Base-by-base conservation (phyloP, 768 basidiomycete species). In the Nevesoporus exiguus region DNA sequence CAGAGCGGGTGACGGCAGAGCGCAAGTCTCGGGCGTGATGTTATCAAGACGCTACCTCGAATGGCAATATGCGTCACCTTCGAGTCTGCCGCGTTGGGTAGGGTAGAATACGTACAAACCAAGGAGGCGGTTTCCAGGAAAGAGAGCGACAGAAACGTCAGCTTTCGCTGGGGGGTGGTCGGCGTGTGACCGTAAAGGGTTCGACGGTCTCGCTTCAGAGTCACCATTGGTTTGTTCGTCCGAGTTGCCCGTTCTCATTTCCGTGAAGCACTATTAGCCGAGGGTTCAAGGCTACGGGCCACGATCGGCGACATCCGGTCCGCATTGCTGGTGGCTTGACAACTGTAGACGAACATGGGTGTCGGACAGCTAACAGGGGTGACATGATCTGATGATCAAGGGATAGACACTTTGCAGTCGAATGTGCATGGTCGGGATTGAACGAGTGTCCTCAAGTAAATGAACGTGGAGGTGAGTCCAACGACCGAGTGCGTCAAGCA, bases 81-180 rank as follows among this genome's bases (percentile, higher is more conserved):
- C n/a, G n/a, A n/a, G n/a, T n/a, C n/a, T 7, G 36, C 36, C 17
- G 19, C 4, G 25, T n/a, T 31, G n/a, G 14, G 10, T 33, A 19
- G 52, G 47, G 25, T 47, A 49, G 19, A 9, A 17, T 48, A 62
- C 51, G 61, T 54, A 49, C 51, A 21, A n/a, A 17, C 31, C 43
- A 36, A 37, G 22, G 36, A 2, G 25, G 34, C 5, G n/a, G 14
- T 4, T 29, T 22, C n/a, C 21, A 43, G 27, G 36, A 55, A 25
- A 36, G 7, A 34, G n/a, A 42, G 29, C 10, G 34, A 47, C 30
- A 40, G 3, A 47, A 40, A 22, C 31, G 36, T 4, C 31, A 39
- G 2, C 33, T 24, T 21, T 46, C 25, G 58, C 46, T 13, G 7
- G 21, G 8, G 3, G 9, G 29, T 36, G 24, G 8, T 30, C 5